phyloP scores from a whole-genome alignment of 139 green algal genomes.

The Diplosphaera chodatii region DNA sequence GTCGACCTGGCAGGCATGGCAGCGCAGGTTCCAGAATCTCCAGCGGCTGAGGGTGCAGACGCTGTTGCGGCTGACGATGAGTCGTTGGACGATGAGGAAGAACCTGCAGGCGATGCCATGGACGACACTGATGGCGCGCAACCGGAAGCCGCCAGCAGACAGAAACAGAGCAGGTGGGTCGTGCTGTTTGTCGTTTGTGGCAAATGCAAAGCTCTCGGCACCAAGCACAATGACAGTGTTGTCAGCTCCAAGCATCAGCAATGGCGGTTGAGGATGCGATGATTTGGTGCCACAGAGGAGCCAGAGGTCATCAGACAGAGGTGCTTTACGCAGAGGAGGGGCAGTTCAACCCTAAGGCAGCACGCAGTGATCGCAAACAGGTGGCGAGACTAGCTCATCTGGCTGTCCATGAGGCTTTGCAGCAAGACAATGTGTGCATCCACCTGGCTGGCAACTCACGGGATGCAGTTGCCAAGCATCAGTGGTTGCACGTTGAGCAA shows the following conservation, averaged over 20 bases:
- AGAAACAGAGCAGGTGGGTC: no score
- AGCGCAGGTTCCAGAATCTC: background rate
- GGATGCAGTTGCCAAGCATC: no score
- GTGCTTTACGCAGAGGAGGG: constrained; percentile 68
- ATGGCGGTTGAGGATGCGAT: no score
- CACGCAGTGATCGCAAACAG: constrained; percentile 41
- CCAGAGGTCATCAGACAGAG: constrained; percentile 28
- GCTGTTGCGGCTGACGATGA: constrained; percentile 17
- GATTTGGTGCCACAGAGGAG: background rate
- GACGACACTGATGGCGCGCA: constrained; percentile 24
- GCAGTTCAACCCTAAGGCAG: constrained; percentile 75
- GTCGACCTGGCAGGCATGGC: constrained; percentile 39
- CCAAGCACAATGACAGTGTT: no score
- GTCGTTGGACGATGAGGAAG: constrained; percentile 19
- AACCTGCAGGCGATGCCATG: constrained; percentile 32
- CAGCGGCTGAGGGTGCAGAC: constrained; percentile 2
- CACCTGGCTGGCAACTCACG: no score
- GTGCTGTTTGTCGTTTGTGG: no score
- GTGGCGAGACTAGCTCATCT: no score
- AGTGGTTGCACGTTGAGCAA: no score
- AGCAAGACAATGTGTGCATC: no score
- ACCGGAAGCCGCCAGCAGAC: background rate
- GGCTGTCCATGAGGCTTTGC: no score
- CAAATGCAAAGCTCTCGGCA: no score
- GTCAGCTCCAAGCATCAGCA: no score